Evolutionary conservation across 495 filamentous ascomycete species (phyloP), one percentile per base, ranked within the genome.

Genomic region (Bacidia gigantensis): DNA sequence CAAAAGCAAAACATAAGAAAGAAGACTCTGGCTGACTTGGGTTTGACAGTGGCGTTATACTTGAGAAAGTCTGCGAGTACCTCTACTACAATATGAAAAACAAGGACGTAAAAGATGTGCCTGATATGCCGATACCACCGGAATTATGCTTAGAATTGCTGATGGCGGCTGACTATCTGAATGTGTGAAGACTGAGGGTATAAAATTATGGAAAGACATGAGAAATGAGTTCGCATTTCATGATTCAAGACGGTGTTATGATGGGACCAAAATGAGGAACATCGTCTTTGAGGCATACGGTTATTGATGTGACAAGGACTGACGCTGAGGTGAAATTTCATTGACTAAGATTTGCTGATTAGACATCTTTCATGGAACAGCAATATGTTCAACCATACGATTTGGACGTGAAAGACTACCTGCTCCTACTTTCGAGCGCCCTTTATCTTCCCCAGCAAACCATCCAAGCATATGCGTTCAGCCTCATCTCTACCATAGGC

Each of bases 61-160:
- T 98, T 2, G 89, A 94, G 63, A 90, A 89, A 66, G 83, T 95
- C 35, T 87, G 80, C 65, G 86, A 95, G 69, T 95, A 95, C 67
- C 84, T 93, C 54, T 84, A 86, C 57, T 95, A 90, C 70, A 84
- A 84, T 65, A 76, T 94, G 64, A 88, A 87, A 66, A 75, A 92
- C 65, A 80, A 76, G 51, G 78, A 90, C 53, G 69, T 69, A 53
- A 75, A 77, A 46, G 81, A 93, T 55, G 87, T 95, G 20, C 79
- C 87, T 3, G 92, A 98, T 65, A 89, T 95, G 86, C 88, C 95
- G 18, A 76, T 86, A 21, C 79, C 85, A 26, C 72, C 79, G 0
- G 82, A 90, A 64, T 57, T 92, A 41, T 83, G 82, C 59, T 62
- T 96, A 61, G 80, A 95, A 65, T 65, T 95, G 59, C 66, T 95